A percentile compares a stretch with the other conserved stretches of the same genome.
These are phyloP conservation scores for Colletotrichum limetticola DNA, from an alignment of 2,329 filamentous ascomycete species.

Conservation along the genomic window DNA sequence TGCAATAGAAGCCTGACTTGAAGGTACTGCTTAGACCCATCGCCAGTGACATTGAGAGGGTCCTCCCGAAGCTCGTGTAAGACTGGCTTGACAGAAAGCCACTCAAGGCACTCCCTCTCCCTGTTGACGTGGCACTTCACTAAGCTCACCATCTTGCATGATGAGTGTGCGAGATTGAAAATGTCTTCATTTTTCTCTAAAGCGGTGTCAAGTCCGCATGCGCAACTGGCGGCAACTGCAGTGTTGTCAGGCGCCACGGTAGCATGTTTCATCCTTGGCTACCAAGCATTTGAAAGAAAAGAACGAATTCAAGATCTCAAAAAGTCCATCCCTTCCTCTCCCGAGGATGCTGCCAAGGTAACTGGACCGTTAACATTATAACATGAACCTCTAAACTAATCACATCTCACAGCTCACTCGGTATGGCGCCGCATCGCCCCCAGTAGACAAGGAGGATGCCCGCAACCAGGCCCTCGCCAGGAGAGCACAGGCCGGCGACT, in stretches of 20 bases:
- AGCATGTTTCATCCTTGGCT: conserved; percentile 69
- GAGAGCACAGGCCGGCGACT: conserved; percentile 71
- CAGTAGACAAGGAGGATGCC: conserved; percentile 68
- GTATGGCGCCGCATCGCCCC: conserved; percentile 64
- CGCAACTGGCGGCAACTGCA: conserved; percentile 78
- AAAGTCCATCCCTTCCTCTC: conserved; percentile 63
- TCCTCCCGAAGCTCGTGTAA: not conserved
- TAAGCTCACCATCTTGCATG: not conserved
- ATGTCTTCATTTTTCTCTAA: conserved; percentile 59
- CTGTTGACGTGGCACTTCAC: not conserved
- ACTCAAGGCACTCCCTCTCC: not conserved
- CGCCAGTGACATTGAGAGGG: not conserved
- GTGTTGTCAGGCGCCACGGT: conserved; percentile 71
- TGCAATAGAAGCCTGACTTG: not conserved
- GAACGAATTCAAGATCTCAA: conserved; percentile 68
- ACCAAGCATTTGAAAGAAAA: conserved; percentile 67
- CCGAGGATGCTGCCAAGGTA: conserved; percentile 44
- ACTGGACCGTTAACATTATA: too few species aligned
- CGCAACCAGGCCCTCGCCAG: conserved; percentile 68
- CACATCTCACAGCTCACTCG: conserved; percentile 63
- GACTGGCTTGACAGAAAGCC: not conserved
- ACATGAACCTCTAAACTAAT: conserved; percentile 35
- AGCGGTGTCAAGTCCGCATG: conserved; percentile 55
- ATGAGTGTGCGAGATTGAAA: conserved; percentile 32
- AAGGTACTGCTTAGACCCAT: conserved; percentile 6